Base-by-base conservation (phyloP, 2,329 filamentous ascomycete genomes). In the Rhinocladiella similis region DNA sequence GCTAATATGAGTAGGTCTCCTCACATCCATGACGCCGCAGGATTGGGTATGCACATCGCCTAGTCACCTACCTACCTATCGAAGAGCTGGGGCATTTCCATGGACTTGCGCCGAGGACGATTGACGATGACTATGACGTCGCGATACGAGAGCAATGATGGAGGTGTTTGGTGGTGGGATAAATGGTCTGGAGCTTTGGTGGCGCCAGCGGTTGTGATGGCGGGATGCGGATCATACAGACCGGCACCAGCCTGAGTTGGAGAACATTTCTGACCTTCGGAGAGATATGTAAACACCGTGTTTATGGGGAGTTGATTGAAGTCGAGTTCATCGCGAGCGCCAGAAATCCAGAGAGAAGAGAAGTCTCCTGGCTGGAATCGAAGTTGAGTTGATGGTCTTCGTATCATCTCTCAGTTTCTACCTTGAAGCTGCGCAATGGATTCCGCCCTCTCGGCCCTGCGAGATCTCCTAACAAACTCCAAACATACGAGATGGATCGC, bases 401-500 rank as follows among this genome's bases (percentile, higher is more conserved):
- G 10, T 33, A 9, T 33, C 10, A 3, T 33, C 29, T 33, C 29
- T 33, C 29, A 7, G 3, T 33, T 12, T 33, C 10, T 7, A 3
- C 6, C 29, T 7, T 33, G 6, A 12, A 33, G 2, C n/a, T n/a
- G 13, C 22, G 53, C 27, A 25, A 75, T 75, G 73, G 66, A 69
- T 35, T 61, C 70, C 50, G 70, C 67, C 53, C 36, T 49, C 2
- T 58, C 59, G 39, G 59, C 68, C n/a, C 50, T 70, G 43, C 58
- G 67, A 50, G 71, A 72, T 61, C 60, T 85, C 12, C 74, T 79
- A 27, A 75, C 70, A n/a, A 80, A 86, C 61, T 78, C 81, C 1
- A 74, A 74, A 47, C 79, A 86, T 66, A 80, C 80, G 47, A 72
- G 69, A 81, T 87, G 84, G 84, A 79, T 92, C 41, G 77, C 85